Conservation (phyloP, 2,329 filamentous ascomycete genomes). For the Fusarium foetens region DNA sequence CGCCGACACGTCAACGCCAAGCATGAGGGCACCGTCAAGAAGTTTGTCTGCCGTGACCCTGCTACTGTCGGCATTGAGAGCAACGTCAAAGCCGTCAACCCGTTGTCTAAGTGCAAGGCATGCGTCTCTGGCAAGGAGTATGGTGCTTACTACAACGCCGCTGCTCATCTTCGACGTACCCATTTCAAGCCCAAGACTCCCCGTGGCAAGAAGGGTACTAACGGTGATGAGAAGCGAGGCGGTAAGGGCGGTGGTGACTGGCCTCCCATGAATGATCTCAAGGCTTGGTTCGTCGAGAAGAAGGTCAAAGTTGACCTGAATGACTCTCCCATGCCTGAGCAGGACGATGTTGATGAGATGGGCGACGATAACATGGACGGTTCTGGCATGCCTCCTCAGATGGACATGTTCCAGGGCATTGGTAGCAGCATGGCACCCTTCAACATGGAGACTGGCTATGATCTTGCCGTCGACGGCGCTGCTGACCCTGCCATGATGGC, state of each 20-base stretch:
- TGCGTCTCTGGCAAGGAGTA: slow-evolving; percentile 83
- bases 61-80: slow-evolving; percentile 51
- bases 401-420: slow-evolving; percentile 42
- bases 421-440: slow-evolving; percentile 38
- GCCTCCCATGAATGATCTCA: slow-evolving; percentile 44
- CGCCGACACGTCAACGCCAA: slow-evolving; percentile 72
- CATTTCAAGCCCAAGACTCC: slow-evolving; percentile 79
- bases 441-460: slow-evolving; percentile 37
- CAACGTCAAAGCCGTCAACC: slow-evolving; percentile 64
- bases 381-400: slow-evolving; percentile 18
- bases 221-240: slow-evolving; percentile 60
- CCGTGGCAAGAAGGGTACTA: slow-evolving; percentile 56
- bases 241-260: slow-evolving; percentile 53
- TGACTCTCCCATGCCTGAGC: slow-evolving; percentile 48
- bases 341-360: slow-evolving; percentile 46
- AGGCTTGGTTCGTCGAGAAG: slow-evolving; percentile 69
- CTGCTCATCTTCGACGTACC: slow-evolving; percentile 85
- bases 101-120: slow-evolving; percentile 84
- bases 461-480: slow-evolving; percentile 35
- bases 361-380: slow-evolving; percentile 36
- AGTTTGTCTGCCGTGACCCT: slow-evolving; percentile 69
- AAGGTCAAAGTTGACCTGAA: slow-evolving; percentile 56
- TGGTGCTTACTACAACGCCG: slow-evolving; percentile 93
- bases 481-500: slow-evolving; percentile 33
- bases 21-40: slow-evolving; percentile 68